phyloP scores from a whole-genome alignment of 805 yeast genomes.

The Pichia occidentalis region DNA sequence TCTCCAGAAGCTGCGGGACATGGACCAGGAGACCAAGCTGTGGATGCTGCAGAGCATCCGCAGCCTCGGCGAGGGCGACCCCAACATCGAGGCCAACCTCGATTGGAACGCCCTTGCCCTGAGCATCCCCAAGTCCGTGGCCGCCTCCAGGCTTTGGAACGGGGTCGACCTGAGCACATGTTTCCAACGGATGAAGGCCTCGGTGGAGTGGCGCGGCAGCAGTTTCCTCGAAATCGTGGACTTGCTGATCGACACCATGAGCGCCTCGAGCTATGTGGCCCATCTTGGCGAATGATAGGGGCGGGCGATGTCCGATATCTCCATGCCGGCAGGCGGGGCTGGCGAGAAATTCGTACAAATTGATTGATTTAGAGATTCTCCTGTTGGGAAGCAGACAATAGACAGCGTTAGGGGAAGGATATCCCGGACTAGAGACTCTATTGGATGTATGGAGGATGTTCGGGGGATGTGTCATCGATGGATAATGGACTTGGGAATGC shows the following conservation, averaged over 20 bases:
- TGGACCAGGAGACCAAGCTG: constrained; percentile 40
- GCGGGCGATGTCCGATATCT: too few relatives aligned
- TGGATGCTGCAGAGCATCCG: constrained; percentile 45
- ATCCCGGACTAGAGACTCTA: too few relatives aligned
- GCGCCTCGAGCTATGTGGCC: constrained; percentile 7
- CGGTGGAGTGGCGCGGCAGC: constrained; percentile 41
- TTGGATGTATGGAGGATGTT: too few relatives aligned
- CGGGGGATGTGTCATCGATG: too few relatives aligned
- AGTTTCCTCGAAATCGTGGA: constrained; percentile 29
- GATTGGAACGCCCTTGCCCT: constrained; percentile 53
- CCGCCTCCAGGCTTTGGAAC: constrained; percentile 38
- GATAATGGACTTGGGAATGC: too few relatives aligned
- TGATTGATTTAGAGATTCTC: too few relatives aligned
- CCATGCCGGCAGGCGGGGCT: too few relatives aligned
- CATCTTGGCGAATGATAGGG: neutral
- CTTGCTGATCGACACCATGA: constrained; percentile 11
- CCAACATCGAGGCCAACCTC: constrained; percentile 24
- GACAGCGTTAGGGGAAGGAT: too few relatives aligned
- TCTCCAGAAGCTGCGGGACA: constrained; percentile 35
- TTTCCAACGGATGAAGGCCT: constrained; percentile 52
- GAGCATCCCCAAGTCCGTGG: constrained; percentile 30
- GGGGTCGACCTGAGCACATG: constrained; percentile 56
- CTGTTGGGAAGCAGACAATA: too few relatives aligned
- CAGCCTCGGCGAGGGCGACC: constrained; percentile 33
- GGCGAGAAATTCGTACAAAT: too few relatives aligned